Conservation (phyloP, 768 basidiomycete species). For the Phylloporus rhodoxanthus region DNA sequence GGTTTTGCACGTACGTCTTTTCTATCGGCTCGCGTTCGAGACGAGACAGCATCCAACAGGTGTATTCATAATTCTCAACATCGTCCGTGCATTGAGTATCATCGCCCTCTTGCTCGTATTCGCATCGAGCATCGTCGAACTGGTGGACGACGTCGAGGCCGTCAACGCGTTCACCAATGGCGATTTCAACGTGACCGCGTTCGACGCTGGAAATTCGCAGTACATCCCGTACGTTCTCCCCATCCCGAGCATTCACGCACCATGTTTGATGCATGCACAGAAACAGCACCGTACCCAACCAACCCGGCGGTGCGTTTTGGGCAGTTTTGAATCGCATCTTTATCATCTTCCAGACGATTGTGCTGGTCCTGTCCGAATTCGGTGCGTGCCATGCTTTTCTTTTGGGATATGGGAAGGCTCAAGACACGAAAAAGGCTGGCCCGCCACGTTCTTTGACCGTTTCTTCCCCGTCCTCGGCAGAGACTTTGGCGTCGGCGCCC, state of each 20-base stretch:
- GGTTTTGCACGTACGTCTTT: conserved; percentile 25
- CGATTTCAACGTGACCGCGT: conserved; percentile 34
- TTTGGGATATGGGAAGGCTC: neutral
- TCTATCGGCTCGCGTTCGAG: neutral
- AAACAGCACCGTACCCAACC: conserved; percentile 87
- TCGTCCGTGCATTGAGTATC: conserved; percentile 68
- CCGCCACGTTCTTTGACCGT: conserved; percentile 70
- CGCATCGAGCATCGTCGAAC: conserved; percentile 63
- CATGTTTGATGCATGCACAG: too few relatives aligned
- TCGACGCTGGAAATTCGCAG: conserved; percentile 53
- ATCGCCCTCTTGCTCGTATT: conserved; percentile 77
- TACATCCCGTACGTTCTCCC: conserved; percentile 58
- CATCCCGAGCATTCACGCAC: neutral
- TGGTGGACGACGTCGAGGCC: conserved; percentile 70
- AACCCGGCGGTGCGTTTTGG: conserved; percentile 90
- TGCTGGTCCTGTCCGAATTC: conserved; percentile 48
- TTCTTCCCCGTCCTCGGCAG: conserved; percentile 89
- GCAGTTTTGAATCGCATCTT: conserved; percentile 80
- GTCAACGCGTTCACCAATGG: conserved; percentile 57
- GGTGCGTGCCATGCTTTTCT: conserved; percentile 30
- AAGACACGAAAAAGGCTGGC: conserved; percentile 46
- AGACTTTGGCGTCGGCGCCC: conserved; percentile 78
- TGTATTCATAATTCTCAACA: conserved; percentile 73
- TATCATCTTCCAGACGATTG: conserved; percentile 73
- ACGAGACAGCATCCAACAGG: conserved; percentile 21